Evolutionary conservation across 176 grass and related monocot genomes (phyloP).

Genomic region (Zoysia japonica): DNA sequence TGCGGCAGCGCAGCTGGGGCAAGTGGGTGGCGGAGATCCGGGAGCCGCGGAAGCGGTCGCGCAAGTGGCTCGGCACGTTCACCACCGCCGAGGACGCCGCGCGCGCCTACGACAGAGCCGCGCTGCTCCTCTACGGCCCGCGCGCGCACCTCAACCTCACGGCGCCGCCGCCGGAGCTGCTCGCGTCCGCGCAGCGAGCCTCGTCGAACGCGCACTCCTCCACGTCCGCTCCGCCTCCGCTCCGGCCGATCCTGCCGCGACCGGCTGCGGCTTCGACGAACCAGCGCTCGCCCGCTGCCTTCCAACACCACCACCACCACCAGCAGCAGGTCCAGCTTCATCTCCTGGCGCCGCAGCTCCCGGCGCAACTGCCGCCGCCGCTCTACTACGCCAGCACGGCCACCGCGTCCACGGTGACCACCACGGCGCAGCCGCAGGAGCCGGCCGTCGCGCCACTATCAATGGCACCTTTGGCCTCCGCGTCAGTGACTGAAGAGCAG

Average conservation of each 20-base stretch:
- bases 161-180: slow-evolving; percentile 6
- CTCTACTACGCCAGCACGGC: slow-evolving; percentile 38
- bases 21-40: slow-evolving; percentile 83
- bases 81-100: slow-evolving; percentile 92
- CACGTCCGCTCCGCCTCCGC: slow-evolving; percentile 39
- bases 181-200: slow-evolving; percentile 6
- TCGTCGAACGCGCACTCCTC: neutral
- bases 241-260: slow-evolving; percentile 37
- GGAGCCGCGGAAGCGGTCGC: slow-evolving; percentile 67
- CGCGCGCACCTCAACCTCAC: slow-evolving; percentile 90
- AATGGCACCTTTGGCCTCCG: neutral
- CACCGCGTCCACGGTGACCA: slow-evolving; percentile 38
- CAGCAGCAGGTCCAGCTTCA: slow-evolving; percentile 31
- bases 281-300: too few relatives aligned
- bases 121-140: slow-evolving; percentile 78
- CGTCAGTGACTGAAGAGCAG: neutral
- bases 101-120: slow-evolving; percentile 80
- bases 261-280: neutral
- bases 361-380: neutral
- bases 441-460: neutral
- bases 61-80: slow-evolving; percentile 97
- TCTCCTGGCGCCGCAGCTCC: neutral
- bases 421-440: slow-evolving; percentile 35
- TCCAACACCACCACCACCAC: neutral
- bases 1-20: slow-evolving; percentile 75